Evolutionary conservation across 2,329 filamentous ascomycete genomes (phyloP), one percentile per base, ranked within the genome.

Genomic region (Paraphaeosphaeria minitans): DNA sequence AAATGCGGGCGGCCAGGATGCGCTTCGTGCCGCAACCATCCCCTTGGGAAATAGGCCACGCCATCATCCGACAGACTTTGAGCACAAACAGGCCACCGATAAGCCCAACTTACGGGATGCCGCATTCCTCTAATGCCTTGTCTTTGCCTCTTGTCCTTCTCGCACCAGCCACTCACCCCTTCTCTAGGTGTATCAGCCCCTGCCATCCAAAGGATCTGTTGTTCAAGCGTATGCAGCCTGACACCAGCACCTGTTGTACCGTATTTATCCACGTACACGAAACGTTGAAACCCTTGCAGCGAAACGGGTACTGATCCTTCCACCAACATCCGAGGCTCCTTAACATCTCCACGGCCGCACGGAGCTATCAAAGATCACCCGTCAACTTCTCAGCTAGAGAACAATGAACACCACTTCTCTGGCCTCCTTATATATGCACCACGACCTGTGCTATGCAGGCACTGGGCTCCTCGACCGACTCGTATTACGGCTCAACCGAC

Each of bases 21-120:
- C 57, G 57, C 57, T 46, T 35, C 57, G 52, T 48, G 57, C 53
- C 56, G 56, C 35, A 29, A 43, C 45, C 56, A 29, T 16, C 50
- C 29, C n/a, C 43, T 35, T 27, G 53, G 53, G 16, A 50, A 4
- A 6, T 51, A 39, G 31, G 19, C 47, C 47, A 46, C 47, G 47
- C 54, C 35, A 39, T 52, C 27, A 45, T 29, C 46, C 54, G 45
- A 49, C 43, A 35, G 33, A 14, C 27, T 2, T 12, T 27, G 29
- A 14, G 27, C 54, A 57, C 39, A 41, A 52, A 22, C 55, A 46
- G 37, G 21, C 19, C 21, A 41, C 39, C 14, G 39, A 52, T 52
- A 57, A 52, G 47, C 27, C 45, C 31, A 31, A 37, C 31, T 37
- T 33, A 12, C 22, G n/a, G 46, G 19, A 16, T 48, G n/a, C 33